Evolutionary conservation across 148 eudicot species (phyloP), one percentile per base, ranked within the genome.

Genomic region (Nepenthes mirabilis): DNA sequence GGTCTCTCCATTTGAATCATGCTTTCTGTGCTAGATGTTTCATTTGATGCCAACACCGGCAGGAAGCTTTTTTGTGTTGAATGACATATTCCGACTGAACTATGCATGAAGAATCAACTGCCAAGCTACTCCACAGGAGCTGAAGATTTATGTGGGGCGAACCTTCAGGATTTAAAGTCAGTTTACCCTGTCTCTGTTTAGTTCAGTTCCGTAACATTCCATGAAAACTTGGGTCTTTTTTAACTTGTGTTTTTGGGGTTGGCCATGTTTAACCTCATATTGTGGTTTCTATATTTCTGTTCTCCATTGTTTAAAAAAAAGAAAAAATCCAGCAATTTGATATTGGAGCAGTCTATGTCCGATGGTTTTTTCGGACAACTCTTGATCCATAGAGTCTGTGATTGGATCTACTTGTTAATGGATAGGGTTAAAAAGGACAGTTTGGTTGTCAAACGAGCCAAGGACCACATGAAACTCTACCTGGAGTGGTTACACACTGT

Each of bases 41-140:
- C 73, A 77, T 53, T 51, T 81, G 65, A 64, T 77, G 75, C 82
- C 82, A 33, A 77, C 80, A 11, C 77, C 80, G 34, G 80, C 72
- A 45, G 82, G 80, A 65, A 77, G 80, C 75, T 81, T 77, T 33
- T 81, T 69, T 47, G 82, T 81, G 62, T 60, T 63, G 35, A 81
- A 77, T 43, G 82, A 81, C 69, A 72, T 77, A 40, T 81, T 77
- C 79, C 74, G 80, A 37, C 64, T 77, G 52, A 77, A 77, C 65
- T 62, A 51, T 40, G 57, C 51, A 45, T 70, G 60, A 64, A 55
- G 65, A 52, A 54, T 34, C 52, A 52, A 34, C 14, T 23, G 40
- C 36, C 36, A 34, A 52, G 55, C 33, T 57, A 37, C 33, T 71
- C 37, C 14, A 10, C 62, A 37, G 50, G 56, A 33, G 9, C 23